Evolutionary conservation across 2,329 filamentous ascomycete species (phyloP), one percentile per base, ranked within the genome.

Genomic region (Coniochaeta hoffmannii): DNA sequence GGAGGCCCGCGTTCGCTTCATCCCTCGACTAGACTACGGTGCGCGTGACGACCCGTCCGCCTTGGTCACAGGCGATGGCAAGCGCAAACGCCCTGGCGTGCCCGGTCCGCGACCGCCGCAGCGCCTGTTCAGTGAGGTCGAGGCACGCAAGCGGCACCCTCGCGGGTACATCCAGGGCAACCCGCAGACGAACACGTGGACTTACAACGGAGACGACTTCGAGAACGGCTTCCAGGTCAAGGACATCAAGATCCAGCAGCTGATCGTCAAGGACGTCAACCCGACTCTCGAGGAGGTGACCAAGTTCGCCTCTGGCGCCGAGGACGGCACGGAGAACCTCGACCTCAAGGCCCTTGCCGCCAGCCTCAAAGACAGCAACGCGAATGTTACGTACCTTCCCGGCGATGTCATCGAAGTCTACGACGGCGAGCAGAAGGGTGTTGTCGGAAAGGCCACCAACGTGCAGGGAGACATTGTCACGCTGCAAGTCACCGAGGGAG

Each of bases 331-430:
- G 0, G 91, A 96, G 64, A 96, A 95, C 61, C 80, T 99, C 34
- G 94, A 99, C 72, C 80, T 99, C 44, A 88, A 92, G 64, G 91
- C 93, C 1, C 79, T 99, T 54, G 91, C 93, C 9, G 89, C 91
- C 51, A 96, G 90, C 61, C 77, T 97, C 54, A 96, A 96, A 68
- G 89, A 90, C 57, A 88, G 85, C 62, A 89, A 88, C 57, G 84
- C 86, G 9, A 88, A 88, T 58, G 87, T 92, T 32, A 87, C 88
- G 3, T 99, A 96, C 65, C 81, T 96, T 5, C 89, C 92, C 3
- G 95, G 95, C 32, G 94, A 99, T 68, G 85, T 92, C n/a, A 92
- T 99, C 22, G 93, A 97, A 71, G 90, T 99, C 44, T 97, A 92
- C 70, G 86, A 92, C 56, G 94, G 94, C 61, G 94, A 99, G 73